Evolutionary conservation across 305 asterid genomes (phyloP).

Genomic region (Andrographis paniculata): DNA sequence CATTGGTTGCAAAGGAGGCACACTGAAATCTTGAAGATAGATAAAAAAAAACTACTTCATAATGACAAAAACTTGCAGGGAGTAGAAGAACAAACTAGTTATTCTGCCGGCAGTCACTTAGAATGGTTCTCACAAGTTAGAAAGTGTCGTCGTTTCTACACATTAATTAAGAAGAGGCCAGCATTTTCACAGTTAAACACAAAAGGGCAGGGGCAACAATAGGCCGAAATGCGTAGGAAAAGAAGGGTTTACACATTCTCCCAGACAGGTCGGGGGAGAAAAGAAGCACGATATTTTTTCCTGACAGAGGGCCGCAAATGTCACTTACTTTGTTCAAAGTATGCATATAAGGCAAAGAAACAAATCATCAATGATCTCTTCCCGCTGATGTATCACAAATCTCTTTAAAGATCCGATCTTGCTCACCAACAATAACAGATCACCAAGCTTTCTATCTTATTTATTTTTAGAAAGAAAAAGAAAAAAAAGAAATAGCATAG

Average conservation of each 20-base stretch:
- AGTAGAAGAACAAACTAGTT: background rate
- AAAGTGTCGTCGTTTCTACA: no score
- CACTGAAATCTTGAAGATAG: background rate
- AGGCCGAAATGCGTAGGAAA: background rate
- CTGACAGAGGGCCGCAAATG: no score
- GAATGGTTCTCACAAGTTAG: background rate
- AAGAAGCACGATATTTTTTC: no score
- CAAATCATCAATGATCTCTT: no score
- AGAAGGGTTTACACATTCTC: background rate
- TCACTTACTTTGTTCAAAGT: no score
- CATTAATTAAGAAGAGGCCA: background rate
- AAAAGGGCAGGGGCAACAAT: background rate
- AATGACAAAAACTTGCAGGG: background rate
- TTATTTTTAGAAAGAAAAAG: no score
- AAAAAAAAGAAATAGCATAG: background rate
- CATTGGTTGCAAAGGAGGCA: slow-evolving; percentile 15
- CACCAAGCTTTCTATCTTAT: no score
- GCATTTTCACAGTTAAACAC: background rate
- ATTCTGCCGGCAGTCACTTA: background rate
- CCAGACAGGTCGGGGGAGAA: background rate
- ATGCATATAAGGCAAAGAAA: no score
- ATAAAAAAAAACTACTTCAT: background rate
- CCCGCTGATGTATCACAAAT: no score
- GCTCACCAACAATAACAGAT: no score
- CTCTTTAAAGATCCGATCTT: no score